Conservation (phyloP, 2,329 filamentous ascomycete genomes). For the Acrocalymma vagum region DNA sequence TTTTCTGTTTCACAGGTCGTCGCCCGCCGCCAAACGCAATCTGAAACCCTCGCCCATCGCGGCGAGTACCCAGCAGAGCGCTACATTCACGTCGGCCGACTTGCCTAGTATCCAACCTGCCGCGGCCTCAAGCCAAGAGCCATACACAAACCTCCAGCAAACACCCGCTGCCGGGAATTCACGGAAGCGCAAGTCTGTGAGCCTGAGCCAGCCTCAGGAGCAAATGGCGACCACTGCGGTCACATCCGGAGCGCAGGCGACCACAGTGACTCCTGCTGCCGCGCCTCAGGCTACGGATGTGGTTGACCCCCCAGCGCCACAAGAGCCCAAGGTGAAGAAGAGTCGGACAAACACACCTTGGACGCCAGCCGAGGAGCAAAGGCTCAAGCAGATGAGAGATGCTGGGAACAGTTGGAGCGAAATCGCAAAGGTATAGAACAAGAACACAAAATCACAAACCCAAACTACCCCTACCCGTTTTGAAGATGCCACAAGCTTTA, state of each 20-base stretch:
- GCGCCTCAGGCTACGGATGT: slow-evolving; percentile 28
- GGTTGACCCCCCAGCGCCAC: slow-evolving; percentile 31
- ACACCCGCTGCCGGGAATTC: slow-evolving; percentile 30
- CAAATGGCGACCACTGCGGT: slow-evolving; percentile 30
- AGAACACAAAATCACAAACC: slow-evolving; percentile 12
- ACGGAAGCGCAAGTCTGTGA: slow-evolving; percentile 46
- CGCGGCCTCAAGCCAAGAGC: slow-evolving; percentile 25
- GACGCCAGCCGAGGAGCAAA: slow-evolving; percentile 92
- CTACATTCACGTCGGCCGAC: slow-evolving; percentile 31
- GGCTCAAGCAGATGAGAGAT: slow-evolving; percentile 93
- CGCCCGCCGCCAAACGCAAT: slow-evolving; percentile 53
- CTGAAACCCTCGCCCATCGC: slow-evolving; percentile 52
- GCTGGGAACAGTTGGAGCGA: slow-evolving; percentile 95
- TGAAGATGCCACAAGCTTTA: too few relatives aligned
- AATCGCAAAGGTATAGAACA: slow-evolving; percentile 82
- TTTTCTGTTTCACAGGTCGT: slow-evolving; percentile 46
- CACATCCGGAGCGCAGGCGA: slow-evolving; percentile 23
- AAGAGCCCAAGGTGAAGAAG: slow-evolving; percentile 73
- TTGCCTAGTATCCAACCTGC: slow-evolving; percentile 39
- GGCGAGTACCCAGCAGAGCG: slow-evolving; percentile 34
- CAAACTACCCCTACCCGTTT: slow-evolving; percentile 5
- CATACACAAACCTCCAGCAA: slow-evolving; percentile 27
- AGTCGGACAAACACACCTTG: slow-evolving; percentile 98
- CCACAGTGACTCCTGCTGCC: slow-evolving; percentile 33
- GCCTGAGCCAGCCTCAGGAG: slow-evolving; percentile 30